These are phyloP conservation scores for Russula brevipes DNA, from an alignment of 768 basidiomycete genomes.

Conservation along the genomic window DNA sequence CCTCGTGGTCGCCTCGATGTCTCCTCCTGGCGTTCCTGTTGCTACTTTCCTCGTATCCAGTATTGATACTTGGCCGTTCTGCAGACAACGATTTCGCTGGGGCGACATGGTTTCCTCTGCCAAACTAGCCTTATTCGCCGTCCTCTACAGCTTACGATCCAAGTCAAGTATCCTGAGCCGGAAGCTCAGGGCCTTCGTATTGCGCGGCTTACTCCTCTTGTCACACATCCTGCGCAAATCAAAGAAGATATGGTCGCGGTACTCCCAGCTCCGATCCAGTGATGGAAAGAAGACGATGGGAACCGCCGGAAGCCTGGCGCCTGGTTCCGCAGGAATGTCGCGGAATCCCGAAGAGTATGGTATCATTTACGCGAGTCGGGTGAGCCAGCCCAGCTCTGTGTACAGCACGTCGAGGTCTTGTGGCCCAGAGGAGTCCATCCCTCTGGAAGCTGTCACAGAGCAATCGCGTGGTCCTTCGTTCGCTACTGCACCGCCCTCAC, in stretches of 20 bases:
- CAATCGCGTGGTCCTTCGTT: not conserved
- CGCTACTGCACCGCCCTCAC: not conserved
- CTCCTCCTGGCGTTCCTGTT: too few relatives aligned
- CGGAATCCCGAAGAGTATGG: not conserved
- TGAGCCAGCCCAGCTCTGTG: not conserved
- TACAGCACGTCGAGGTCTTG: not conserved
- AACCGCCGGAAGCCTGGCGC: not conserved
- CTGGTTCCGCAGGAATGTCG: not conserved
- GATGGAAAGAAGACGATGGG: not conserved
- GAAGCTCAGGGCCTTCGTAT: conserved; percentile 1
- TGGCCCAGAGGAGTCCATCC: not conserved
- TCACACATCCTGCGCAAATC: not conserved
- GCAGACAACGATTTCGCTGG: too few relatives aligned
- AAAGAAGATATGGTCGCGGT: not conserved
- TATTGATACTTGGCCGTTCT: too few relatives aligned
- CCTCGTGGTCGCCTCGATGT: too few relatives aligned
- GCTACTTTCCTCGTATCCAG: too few relatives aligned
- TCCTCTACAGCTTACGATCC: not conserved
- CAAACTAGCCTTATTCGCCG: not conserved
- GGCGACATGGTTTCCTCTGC: not conserved
- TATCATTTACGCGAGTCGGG: not conserved
- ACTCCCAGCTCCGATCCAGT: not conserved
- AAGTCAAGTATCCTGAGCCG: not conserved
- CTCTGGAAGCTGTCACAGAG: not conserved
- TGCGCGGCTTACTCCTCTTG: conserved; percentile 1